Evolutionary conservation across 2,329 filamentous ascomycete species (phyloP).

Genomic region (Ramularia collo-cygni): DNA sequence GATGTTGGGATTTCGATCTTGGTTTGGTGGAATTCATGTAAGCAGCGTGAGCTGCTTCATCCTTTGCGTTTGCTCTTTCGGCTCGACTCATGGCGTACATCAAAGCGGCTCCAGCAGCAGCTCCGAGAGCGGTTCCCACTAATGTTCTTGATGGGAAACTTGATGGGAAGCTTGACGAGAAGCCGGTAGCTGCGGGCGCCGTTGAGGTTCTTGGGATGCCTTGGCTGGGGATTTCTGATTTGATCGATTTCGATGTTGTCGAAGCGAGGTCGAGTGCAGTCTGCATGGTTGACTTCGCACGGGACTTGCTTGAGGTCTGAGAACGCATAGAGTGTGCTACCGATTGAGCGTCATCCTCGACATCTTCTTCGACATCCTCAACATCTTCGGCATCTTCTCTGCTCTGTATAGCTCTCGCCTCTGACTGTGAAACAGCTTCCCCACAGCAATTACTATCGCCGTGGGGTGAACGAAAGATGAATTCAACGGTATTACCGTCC

Average conservation of each 20-base stretch:
- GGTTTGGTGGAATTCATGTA: constrained; percentile 16
- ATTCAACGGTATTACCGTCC: constrained; percentile 79
- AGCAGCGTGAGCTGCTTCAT: constrained; percentile 32
- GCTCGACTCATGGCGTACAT: constrained; percentile 67
- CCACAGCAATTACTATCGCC: constrained; percentile 31
- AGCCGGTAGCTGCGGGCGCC: constrained; percentile 13
- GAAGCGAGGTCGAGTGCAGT: constrained; percentile 23
- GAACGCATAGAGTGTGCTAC: constrained; percentile 11
- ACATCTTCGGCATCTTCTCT: constrained; percentile 43
- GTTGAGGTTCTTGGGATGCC: constrained; percentile 15
- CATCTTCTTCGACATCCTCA: constrained; percentile 28
- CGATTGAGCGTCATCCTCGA: constrained; percentile 21
- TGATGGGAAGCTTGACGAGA: too few species aligned
- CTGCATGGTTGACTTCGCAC: constrained; percentile 19
- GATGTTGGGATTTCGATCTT: constrained; percentile 10
- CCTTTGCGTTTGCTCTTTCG: constrained; percentile 44
- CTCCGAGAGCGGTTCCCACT: constrained; percentile 70
- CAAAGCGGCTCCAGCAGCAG: constrained; percentile 67
- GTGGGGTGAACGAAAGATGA: constrained; percentile 51
- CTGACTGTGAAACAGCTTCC: constrained; percentile 30
- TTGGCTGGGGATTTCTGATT: constrained; percentile 14
- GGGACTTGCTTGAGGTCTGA: constrained; percentile 15
- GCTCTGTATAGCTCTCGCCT: constrained; percentile 27
- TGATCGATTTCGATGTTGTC: constrained; percentile 17
- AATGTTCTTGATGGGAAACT: constrained; percentile 22